Base-by-base conservation (phyloP, 2,329 filamentous ascomycete species). In the Aspergillus japonicus region DNA sequence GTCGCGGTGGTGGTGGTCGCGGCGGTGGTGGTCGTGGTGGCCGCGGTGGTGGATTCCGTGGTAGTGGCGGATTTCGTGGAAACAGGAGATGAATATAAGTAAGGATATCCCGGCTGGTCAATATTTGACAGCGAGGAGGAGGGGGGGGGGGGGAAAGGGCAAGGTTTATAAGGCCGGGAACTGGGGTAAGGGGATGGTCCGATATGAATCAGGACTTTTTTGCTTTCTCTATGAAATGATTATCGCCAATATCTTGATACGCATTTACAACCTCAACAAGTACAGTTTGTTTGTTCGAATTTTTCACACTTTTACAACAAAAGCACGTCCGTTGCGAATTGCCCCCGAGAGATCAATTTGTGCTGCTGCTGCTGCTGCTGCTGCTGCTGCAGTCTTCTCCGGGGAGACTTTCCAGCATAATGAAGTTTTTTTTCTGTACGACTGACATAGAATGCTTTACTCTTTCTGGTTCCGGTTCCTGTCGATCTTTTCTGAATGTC, bases 11-110 rank as follows among this genome's bases (percentile, higher is more conserved):
- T 58, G 56, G 51, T 53, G 63, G 64, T 21, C 66, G 68, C 26
- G 60, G 64, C 26, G 62, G 67, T 31, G 52, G 59, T 56, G 61
- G 60, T 16, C 61, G 57, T 12, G 21, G 35, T 19, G 52, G 55
- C 7, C 47, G 55, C 5, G 47, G 55, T 21, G 33, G 55, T 14
- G 54, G 54, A 5, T 56, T 56, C 31, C 47, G 55, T 44, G 55
- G 24, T 11, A 31, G 31, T 48, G 24, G 29, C 2, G 47, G 57
- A 16, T 54, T 57, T 35, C 39, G 39, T 44, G 55, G 49, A 47
- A 47, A 31, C 21, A 47, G 57, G 26, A 51, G 59, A 47, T 52
- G 50, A 54, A n/a, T 23, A 8, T 23, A 21, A 5, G 33, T 35
- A 10, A 4, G 4, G 12, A 4, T 16, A 35, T 35, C 11, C 14